Evolutionary conservation across 2,329 filamentous ascomycete species (phyloP).

Genomic region (Teratosphaeriaceae sp.): DNA sequence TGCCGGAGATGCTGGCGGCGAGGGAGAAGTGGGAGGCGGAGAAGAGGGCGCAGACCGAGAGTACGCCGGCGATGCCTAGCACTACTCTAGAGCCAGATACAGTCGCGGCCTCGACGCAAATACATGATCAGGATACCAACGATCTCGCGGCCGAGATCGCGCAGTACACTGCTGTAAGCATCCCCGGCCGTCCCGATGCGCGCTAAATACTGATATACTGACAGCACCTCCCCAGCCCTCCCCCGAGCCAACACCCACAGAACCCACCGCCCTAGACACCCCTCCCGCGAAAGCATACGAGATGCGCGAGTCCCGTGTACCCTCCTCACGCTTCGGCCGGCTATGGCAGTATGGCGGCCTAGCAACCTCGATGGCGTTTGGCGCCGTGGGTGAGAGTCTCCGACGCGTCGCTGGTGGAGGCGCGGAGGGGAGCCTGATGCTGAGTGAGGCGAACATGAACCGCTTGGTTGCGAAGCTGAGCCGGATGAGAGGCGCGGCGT

Average conservation of each 20-base stretch:
- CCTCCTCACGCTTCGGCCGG: conserved; percentile 76
- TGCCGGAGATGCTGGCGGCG: conserved; percentile 29
- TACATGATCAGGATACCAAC: conserved; percentile 30
- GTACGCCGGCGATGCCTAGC: not conserved
- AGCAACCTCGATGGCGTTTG: conserved; percentile 91
- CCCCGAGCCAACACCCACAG: not conserved
- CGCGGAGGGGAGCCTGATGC: conserved; percentile 66
- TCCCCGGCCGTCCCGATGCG: too few species aligned
- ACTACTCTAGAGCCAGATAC: not conserved
- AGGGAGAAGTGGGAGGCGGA: conserved; percentile 18
- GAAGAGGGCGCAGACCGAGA: conserved; percentile 5
- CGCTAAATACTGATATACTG: conserved; percentile 7
- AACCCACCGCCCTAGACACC: not conserved
- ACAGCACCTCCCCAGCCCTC: conserved; percentile 5
- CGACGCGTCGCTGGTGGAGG: conserved; percentile 68
- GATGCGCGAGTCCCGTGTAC: conserved; percentile 83
- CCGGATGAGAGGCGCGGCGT: conserved; percentile 91
- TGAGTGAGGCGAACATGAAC: conserved; percentile 88
- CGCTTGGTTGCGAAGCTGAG: conserved; percentile 87
- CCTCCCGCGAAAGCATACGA: conserved; percentile 45
- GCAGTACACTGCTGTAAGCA: conserved; percentile 27
- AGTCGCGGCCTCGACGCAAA: too few species aligned
- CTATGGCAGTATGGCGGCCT: conserved; percentile 94
- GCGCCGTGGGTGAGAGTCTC: conserved; percentile 78
- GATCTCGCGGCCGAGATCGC: conserved; percentile 31